A percentile compares a stretch with the other conserved stretches of the same genome.
Conservation (phyloP, 164 flowering plant species). For the Nymphaea colorata region DNA sequence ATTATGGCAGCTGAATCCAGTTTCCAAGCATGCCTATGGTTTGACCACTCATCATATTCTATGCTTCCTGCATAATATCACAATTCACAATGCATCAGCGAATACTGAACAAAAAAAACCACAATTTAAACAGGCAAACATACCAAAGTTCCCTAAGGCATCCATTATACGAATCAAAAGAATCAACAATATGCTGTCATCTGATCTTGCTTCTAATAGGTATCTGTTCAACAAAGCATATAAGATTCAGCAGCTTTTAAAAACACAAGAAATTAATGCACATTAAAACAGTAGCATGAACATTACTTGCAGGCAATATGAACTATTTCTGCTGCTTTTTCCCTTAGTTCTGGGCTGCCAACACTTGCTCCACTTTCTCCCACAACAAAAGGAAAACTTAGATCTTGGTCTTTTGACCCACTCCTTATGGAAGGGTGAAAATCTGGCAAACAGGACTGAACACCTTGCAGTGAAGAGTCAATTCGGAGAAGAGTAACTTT, state of each 20-base stretch:
- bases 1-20: constrained; percentile 80
- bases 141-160: constrained; percentile 91
- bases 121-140: not conserved
- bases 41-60: constrained; percentile 94
- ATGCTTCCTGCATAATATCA: constrained; percentile 56
- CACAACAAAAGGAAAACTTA: constrained; percentile 51
- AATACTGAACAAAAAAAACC: not conserved
- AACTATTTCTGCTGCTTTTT: constrained; percentile 68
- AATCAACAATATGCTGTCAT: constrained; percentile 89
- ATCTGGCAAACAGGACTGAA: constrained; percentile 93
- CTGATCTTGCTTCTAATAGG: constrained; percentile 76
- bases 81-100: not conserved
- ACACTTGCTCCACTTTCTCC: constrained; percentile 81
- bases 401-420: constrained; percentile 29
- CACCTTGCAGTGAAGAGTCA: constrained; percentile 92
- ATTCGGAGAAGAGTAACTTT: constrained; percentile 91
- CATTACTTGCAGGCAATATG: constrained; percentile 82
- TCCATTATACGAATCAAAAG: constrained; percentile 85
- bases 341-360: constrained; percentile 74
- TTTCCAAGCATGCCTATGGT: constrained; percentile 95
- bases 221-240: constrained; percentile 41
- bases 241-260: constrained; percentile 7
- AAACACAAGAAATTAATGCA: not conserved
- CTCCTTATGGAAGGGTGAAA: constrained; percentile 46
- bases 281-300: not conserved